Evolutionary conservation across 2,329 filamentous ascomycete genomes (phyloP), one percentile per base, ranked within the genome.

Genomic region (Allantophomopsis cytisporea): DNA sequence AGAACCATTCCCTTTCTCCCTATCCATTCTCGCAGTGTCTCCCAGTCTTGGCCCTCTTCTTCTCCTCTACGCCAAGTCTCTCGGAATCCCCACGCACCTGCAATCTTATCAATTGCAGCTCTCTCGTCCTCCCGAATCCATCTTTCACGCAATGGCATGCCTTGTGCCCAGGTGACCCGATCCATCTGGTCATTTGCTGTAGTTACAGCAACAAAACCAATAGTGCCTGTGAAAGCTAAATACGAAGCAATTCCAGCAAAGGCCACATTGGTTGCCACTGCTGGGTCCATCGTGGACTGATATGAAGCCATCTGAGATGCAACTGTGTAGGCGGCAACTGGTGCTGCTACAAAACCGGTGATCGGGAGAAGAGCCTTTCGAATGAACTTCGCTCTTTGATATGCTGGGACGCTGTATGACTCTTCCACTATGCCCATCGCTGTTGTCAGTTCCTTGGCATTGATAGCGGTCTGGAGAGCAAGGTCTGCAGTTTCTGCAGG

Each of bases 111-210:
- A 47, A 94, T 66, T 1, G 87, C 86, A 3, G 80, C 83, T 17
- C 91, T 71, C 65, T 98, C 88, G 47, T 94, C 87, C 57, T 96
- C 91, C 28, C 85, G 71, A 39, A 94, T 59, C 83, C 88, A 96
- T 12, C 91, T 73, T 52, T 85, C 73, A 45, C 82, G 72, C 46
- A 96, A 63, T 16, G 84, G 81, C 28, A 85, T 80, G 10, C 91
- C 91, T 0, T 76, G 76, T 7, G 81, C 70, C 91, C 91, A 98
- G 2, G 85, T 88, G 5, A 96, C 86, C 15, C 91, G 76, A 52
- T 82, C 80, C 84, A 95, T 94, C 60, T 96, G 87, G 57, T 96
- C 88, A 60, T 95, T 95, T 43, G 80, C 71, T 28, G 89, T 95
- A 18, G 85, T 79, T 43, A 93, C 66, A 7, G 89, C 86, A 31